phyloP scores from a whole-genome alignment of 2,329 filamentous ascomycete genomes.

The Neonectria ditissima region DNA sequence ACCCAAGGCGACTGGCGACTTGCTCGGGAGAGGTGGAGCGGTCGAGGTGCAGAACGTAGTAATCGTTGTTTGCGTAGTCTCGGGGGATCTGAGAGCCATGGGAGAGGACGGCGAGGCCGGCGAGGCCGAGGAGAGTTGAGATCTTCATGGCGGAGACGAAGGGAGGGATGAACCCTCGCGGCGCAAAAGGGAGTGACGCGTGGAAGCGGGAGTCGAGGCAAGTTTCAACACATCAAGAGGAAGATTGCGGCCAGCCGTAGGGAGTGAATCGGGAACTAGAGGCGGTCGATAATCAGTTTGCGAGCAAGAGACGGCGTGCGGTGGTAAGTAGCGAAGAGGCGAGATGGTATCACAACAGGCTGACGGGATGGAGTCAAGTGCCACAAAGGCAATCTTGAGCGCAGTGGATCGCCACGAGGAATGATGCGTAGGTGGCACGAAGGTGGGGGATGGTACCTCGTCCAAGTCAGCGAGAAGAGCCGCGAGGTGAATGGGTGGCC shows the following conservation, averaged over 20 bases:
- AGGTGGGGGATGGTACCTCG: conserved; percentile 32
- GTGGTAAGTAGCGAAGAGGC: conserved; percentile 15
- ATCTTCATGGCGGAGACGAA: conserved; percentile 59
- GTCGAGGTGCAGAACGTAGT: conserved; percentile 90
- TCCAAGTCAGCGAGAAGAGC: conserved; percentile 11
- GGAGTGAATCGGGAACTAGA: conserved; percentile 22
- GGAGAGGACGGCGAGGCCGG: conserved; percentile 63
- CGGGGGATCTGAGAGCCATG: conserved; percentile 67
- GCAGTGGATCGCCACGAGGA: conserved; percentile 3
- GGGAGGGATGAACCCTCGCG: conserved; percentile 26
- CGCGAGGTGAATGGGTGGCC: conserved; percentile 1
- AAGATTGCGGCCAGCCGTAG: conserved; percentile 21
- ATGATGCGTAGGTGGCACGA: neutral
- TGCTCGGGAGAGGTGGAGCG: conserved; percentile 72
- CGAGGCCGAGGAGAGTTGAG: conserved; percentile 64
- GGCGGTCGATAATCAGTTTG: conserved; percentile 19
- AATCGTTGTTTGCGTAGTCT: conserved; percentile 85
- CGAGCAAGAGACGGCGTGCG: neutral
- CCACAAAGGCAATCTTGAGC: conserved; percentile 4
- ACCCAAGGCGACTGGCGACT: conserved; percentile 78
- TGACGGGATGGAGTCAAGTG: conserved; percentile 8
- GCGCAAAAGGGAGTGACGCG: conserved; percentile 36
- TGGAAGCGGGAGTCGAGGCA: conserved; percentile 21
- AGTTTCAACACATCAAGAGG: conserved; percentile 42
- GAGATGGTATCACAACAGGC: conserved; percentile 31